Conservation (phyloP, 257 asterid genomes). For the Dorcoceras hygrometricum region DNA sequence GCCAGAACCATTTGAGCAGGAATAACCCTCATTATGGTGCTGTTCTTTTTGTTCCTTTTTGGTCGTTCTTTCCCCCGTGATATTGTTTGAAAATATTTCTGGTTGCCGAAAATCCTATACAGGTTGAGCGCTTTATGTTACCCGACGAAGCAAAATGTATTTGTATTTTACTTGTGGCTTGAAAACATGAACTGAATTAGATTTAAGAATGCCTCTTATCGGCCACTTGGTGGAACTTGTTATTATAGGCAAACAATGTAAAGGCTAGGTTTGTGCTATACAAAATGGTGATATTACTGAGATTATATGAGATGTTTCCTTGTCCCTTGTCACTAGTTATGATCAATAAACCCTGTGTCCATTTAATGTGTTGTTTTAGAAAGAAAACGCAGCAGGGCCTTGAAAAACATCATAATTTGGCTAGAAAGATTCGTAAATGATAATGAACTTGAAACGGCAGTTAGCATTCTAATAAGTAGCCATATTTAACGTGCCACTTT, state of each 20-base stretch:
- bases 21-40: slow-evolving; percentile 39
- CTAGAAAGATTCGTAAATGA: no score
- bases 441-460: no score
- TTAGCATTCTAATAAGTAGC: no score
- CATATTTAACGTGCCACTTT: no score
- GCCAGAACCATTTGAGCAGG: slow-evolving; percentile 88
- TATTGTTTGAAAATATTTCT: slow-evolving; percentile 8
- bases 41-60: slow-evolving; percentile 16
- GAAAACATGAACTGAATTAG: not conserved
- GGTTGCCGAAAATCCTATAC: not conserved
- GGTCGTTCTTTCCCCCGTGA: slow-evolving; percentile 19
- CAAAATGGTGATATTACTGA: not conserved
- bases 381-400: no score
- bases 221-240: not conserved
- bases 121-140: not conserved
- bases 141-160: not conserved
- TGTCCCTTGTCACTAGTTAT: no score
- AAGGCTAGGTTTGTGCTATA: not conserved
- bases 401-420: no score
- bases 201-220: no score
- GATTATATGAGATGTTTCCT: not conserved
- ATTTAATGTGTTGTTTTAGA: no score
- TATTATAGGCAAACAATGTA: not conserved
- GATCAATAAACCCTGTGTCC: no score
- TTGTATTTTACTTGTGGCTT: not conserved